Base-by-base conservation (phyloP, 371 early-diverging fungal genomes). In the Phascolomyces articulosus region DNA sequence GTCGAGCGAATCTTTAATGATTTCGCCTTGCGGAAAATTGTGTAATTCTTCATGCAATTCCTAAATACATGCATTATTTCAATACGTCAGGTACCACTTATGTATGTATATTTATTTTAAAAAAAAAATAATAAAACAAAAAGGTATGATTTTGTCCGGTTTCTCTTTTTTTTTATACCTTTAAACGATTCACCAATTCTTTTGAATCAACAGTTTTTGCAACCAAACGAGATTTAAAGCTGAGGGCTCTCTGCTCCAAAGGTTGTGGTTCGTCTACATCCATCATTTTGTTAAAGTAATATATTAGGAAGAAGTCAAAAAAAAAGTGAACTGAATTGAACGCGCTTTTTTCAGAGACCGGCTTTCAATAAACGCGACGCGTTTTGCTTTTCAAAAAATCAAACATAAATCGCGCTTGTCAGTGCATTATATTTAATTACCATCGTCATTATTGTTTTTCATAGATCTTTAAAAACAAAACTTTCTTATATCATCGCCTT, bases 1-100 rank as follows among this genome's bases (percentile, higher is more conserved):
- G n/a, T 79, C 66, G 27, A 96, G 83, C 4, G 95, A 91, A 0
- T 29, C 2, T 48, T 70, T 66, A 3, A 75, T 71, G 0, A 73
- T 75, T 11, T 40, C 40, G 34, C 69, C 72, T 66, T 80, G 81
- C 21, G 75, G 70, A n/a, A 80, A 31, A 2, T 41, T 40, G 55
- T 67, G 69, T 24, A 80, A 51, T 55, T 75, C 68, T 8, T 67
- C 58, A 41, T 75, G 78, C 11, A 34, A 34, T 34, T 34, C 34
- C 34, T 34, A 34, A 34, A n/a, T n/a, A n/a, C n/a, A n/a, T n/a
- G n/a, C n/a, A n/a, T n/a, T n/a, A n/a, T n/a, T n/a, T n/a, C n/a
- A n/a, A n/a, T n/a, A n/a, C n/a, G n/a, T n/a, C n/a, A n/a, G n/a
- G n/a, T n/a, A n/a, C n/a, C n/a, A n/a, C n/a, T n/a, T n/a, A n/a